Percentiles rank a stretch among this genome's conserved stretches.
Conservation (phyloP, 345 rosid species). For the Toxicodendron radicans region DNA sequence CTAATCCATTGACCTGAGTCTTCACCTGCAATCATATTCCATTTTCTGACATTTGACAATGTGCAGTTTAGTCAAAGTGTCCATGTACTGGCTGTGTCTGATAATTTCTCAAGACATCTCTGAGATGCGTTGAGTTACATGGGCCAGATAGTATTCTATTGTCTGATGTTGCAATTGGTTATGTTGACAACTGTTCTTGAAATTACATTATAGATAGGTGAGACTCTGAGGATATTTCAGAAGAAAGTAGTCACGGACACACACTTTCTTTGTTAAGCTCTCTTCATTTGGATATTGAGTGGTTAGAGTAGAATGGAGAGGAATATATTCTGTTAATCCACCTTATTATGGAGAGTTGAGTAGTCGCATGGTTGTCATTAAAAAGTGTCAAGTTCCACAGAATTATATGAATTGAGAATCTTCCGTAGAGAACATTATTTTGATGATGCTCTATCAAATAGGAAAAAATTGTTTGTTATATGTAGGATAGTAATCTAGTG, state of each 20-base stretch:
- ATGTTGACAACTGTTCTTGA: not conserved
- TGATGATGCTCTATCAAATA: not conserved
- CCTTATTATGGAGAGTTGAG: not conserved
- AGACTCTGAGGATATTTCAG: not conserved
- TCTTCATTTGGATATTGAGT: not conserved
- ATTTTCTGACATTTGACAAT: not conserved
- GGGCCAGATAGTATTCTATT: not conserved
- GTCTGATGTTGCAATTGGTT: not conserved
- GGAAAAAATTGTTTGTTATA: not conserved
- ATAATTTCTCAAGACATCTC: not conserved
- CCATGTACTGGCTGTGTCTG: not conserved
- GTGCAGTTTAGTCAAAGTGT: conserved; percentile 1
- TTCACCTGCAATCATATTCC: not conserved
- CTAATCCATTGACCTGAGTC: not conserved
- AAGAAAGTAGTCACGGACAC: not conserved
- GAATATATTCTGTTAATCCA: not conserved
- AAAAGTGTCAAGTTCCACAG: not conserved
- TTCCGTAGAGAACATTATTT: not conserved
- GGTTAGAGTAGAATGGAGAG: not conserved
- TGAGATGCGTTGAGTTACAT: not conserved
- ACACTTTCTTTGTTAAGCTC: not conserved
- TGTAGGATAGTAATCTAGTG: no score
- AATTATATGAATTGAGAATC: not conserved
- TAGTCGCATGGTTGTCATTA: not conserved
- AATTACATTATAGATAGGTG: not conserved